Base-by-base conservation (phyloP, 805 yeast genomes). In the Jamesozyma spencerorum region DNA sequence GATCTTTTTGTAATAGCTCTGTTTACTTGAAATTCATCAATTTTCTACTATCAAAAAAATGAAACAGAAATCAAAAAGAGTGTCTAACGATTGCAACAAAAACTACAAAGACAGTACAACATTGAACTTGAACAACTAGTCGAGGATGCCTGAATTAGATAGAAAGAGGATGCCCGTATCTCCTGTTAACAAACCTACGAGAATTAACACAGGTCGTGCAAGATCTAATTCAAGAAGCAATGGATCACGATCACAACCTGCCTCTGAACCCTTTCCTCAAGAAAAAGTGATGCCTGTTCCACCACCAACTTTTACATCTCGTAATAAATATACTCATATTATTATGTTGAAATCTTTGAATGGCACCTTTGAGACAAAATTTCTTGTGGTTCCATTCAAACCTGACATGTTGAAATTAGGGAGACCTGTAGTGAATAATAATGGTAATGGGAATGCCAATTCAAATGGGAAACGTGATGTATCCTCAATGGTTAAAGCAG, bases 341-440 rank as follows among this genome's bases (percentile, higher is more conserved):
- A 73, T 88, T n/a, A 78, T 85, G 3, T 66, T 92, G 37, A 61
- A 75, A 12, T 79, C 97, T 0, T 64, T 87, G 37, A 90, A 90
- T 60, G 85, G 76, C 38, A 81, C 96, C 0, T 87, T 88, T 57
- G 83, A 79, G 31, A 72, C 79, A 43, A 92, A 90, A 58, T 78
- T 81, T 39, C 66, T 92, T 31, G 76, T 75, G 12, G 79, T 92
- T 6, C 97, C 97, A 1, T 71, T 75, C 42, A 70, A 68, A 43
- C 98, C 99, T 0, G 87, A 84, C 12, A 79, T 85, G 3, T 64
- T 88, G 39, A 85, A 85, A 56, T 68, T 92, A 18, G 99, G 99
- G 1, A 73, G 99, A 41, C 97, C 95, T 36, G 80, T 84, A 14
- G 83, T 59, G 6, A 51, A 48, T 28, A 30, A 18, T 10, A 38